These are phyloP conservation scores for Mycena galericulata DNA, from an alignment of 768 basidiomycete species.

Conservation along the genomic window DNA sequence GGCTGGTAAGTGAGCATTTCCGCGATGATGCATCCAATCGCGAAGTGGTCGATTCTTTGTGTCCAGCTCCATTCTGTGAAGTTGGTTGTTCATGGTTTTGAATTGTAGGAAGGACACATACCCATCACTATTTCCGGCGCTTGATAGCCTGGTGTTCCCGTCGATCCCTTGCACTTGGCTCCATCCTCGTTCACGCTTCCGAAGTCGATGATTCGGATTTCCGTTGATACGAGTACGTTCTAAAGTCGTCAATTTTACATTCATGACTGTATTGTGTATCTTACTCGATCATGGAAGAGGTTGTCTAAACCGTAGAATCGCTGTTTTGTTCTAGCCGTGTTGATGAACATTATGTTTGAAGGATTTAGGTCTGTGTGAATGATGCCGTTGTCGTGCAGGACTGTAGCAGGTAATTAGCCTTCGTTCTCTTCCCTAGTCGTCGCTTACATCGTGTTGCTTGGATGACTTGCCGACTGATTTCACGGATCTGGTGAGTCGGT, in stretches of 20 bases:
- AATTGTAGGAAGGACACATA: not conserved
- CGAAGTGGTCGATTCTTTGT: not conserved
- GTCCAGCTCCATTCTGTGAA: not conserved
- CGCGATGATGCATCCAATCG: not conserved
- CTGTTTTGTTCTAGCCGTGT: not conserved
- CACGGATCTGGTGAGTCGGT: not conserved
- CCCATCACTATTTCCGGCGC: not conserved
- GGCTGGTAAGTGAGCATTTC: not conserved
- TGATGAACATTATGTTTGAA: not conserved
- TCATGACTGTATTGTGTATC: not conserved
- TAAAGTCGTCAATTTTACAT: not conserved
- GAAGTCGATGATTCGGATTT: slow-evolving; percentile 1
- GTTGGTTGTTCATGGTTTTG: no score
- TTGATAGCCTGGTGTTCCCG: not conserved
- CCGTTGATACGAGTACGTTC: not conserved
- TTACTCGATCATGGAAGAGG: not conserved
- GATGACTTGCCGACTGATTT: not conserved
- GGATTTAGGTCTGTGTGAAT: not conserved
- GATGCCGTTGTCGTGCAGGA: not conserved
- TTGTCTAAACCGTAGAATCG: not conserved
- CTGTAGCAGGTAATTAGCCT: no score
- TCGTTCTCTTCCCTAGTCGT: no score
- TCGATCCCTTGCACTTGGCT: not conserved
- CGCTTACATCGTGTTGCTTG: not conserved
- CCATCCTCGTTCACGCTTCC: not conserved